phyloP scores from a whole-genome alignment of 2,329 filamentous ascomycete species.

The Hypoxylon sp. region DNA sequence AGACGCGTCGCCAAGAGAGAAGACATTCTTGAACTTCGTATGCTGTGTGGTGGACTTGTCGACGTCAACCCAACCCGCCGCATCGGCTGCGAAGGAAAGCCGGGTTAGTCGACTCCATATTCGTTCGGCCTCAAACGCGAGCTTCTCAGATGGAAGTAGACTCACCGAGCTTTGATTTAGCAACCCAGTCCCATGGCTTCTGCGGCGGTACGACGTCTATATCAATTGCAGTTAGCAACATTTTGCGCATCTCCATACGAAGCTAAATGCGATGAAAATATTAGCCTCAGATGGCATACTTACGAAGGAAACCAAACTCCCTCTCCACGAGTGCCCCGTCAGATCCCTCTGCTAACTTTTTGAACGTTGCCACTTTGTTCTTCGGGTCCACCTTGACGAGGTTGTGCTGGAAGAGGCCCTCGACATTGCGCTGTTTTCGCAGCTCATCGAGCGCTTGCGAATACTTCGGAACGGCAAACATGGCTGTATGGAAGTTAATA shows the following conservation, averaged over 20 bases:
- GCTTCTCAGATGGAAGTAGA: not conserved
- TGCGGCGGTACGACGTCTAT: slow-evolving; percentile 53
- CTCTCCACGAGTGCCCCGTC: slow-evolving; percentile 49
- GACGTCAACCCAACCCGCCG: slow-evolving; percentile 53
- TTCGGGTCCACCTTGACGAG: slow-evolving; percentile 53
- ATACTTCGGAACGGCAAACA: slow-evolving; percentile 58
- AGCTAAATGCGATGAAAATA: too few species aligned
- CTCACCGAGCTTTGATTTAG: slow-evolving; percentile 55
- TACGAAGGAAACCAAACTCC: slow-evolving; percentile 53
- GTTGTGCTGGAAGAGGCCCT: slow-evolving; percentile 57
- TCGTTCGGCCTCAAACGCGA: not conserved
- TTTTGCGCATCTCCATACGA: not conserved
- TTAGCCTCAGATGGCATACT: not conserved
- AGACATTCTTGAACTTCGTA: slow-evolving; percentile 55
- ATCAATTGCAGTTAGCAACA: slow-evolving; percentile 12
- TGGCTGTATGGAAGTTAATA: slow-evolving; percentile 46
- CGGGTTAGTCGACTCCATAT: slow-evolving; percentile 53
- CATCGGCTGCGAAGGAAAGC: slow-evolving; percentile 60
- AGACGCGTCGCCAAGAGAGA: slow-evolving; percentile 57
- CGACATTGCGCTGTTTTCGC: slow-evolving; percentile 53
- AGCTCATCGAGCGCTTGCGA: slow-evolving; percentile 52
- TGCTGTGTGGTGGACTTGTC: slow-evolving; percentile 53
- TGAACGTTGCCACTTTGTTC: slow-evolving; percentile 54
- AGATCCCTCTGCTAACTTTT: slow-evolving; percentile 50
- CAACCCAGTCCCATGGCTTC: slow-evolving; percentile 52